These are phyloP conservation scores for Claviceps spartinae DNA, from an alignment of 2,329 filamentous ascomycete genomes.

Conservation along the genomic window DNA sequence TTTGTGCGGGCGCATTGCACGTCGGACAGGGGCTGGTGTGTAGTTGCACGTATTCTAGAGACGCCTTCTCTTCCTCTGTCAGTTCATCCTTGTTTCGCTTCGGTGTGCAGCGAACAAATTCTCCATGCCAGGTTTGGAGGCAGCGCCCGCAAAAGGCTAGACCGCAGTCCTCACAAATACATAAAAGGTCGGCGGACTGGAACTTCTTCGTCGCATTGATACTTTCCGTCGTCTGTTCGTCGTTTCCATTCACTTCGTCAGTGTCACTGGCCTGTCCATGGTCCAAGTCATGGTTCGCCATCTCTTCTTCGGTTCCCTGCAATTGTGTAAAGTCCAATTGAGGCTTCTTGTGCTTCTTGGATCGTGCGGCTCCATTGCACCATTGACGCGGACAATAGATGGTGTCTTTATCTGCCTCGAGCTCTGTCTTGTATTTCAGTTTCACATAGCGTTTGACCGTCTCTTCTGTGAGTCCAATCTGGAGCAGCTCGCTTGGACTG, in stretches of 20 bases:
- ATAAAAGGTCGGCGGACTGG: constrained; percentile 49
- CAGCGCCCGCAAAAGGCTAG: constrained; percentile 75
- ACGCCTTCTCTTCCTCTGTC: constrained; percentile 73
- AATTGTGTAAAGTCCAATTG: constrained; percentile 44
- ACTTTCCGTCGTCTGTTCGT: not conserved
- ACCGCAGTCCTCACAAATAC: constrained; percentile 76
- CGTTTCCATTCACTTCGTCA: not conserved
- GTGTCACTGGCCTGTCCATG: constrained; percentile 5
- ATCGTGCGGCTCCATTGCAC: constrained; percentile 81
- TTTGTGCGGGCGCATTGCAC: constrained; percentile 73
- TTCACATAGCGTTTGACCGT: constrained; percentile 75
- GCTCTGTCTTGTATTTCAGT: constrained; percentile 81
- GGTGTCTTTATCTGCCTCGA: constrained; percentile 84
- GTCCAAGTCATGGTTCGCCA: constrained; percentile 12
- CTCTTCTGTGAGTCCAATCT: constrained; percentile 58
- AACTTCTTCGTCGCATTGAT: constrained; percentile 15
- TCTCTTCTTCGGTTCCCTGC: constrained; percentile 20
- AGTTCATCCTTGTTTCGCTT: constrained; percentile 56
- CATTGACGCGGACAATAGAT: constrained; percentile 85
- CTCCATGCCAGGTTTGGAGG: constrained; percentile 79
- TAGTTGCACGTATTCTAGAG: constrained; percentile 65
- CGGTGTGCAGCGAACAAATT: constrained; percentile 56
- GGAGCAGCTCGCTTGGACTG: constrained; percentile 70
- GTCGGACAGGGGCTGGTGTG: constrained; percentile 85
- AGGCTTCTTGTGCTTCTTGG: constrained; percentile 59